Evolutionary conservation across 2,329 filamentous ascomycete genomes (phyloP).

Genomic region (Chaetoscypha palmicola): DNA sequence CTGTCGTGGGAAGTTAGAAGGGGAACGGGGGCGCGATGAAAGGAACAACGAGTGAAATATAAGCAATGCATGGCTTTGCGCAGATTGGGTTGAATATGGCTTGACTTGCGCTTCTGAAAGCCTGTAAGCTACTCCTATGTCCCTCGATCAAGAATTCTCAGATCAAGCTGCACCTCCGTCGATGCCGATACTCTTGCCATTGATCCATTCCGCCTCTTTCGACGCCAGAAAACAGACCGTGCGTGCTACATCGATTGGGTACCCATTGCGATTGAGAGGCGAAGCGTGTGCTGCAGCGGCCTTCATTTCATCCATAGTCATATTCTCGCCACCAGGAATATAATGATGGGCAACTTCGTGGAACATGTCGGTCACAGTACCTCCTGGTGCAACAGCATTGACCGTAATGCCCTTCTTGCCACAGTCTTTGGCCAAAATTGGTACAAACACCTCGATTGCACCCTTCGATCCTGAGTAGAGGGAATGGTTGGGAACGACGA

Average conservation of each 20-base stretch:
- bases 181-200: too few species aligned
- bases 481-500: conserved; percentile 61
- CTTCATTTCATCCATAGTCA: neutral
- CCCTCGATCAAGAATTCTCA: neutral
- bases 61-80: too few species aligned
- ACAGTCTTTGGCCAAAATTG: conserved; percentile 55
- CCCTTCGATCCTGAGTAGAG: conserved; percentile 71
- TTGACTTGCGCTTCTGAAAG: too few species aligned
- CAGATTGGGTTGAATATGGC: too few species aligned
- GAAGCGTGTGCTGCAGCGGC: neutral
- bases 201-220: conserved; percentile 7
- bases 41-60: too few species aligned
- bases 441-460: conserved; percentile 67
- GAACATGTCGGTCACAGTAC: conserved; percentile 62
- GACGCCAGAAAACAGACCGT: conserved; percentile 33
- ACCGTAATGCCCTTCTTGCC: conserved; percentile 57
- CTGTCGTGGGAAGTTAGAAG: too few species aligned
- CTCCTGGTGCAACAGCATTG: conserved; percentile 61
- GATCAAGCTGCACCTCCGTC: too few species aligned
- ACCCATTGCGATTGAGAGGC: neutral
- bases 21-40: too few species aligned
- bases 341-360: conserved; percentile 35
- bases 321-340: neutral
- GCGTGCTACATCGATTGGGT: conserved; percentile 36
- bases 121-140: neutral